A percentile compares a stretch with the other conserved stretches of the same genome.
Conservation (phyloP, 257 asterid species). For the Plectranthus barbatus region DNA sequence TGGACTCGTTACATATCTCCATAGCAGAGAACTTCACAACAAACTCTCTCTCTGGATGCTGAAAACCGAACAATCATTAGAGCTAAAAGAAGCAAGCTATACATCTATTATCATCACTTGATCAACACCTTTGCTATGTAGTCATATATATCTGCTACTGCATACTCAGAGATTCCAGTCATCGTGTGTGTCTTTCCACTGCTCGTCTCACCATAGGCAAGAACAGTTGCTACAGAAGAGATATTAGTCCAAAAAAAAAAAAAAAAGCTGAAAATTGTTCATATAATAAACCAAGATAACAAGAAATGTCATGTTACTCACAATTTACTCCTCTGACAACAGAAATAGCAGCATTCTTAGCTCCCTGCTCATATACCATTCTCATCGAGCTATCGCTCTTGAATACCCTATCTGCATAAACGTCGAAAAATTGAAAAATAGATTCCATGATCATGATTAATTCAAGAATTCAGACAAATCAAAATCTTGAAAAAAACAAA, state of each 20-base stretch:
- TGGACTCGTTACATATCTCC: constrained; percentile 75
- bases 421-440: neutral
- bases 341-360: constrained; percentile 67
- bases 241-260: neutral
- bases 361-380: constrained; percentile 80
- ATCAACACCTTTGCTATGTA: constrained; percentile 63
- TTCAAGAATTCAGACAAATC: neutral
- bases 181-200: constrained; percentile 94
- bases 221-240: constrained; percentile 56
- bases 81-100: neutral
- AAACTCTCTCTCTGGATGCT: constrained; percentile 79
- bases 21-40: constrained; percentile 73
- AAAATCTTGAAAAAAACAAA: neutral
- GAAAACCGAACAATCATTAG: constrained; percentile 16
- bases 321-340: constrained; percentile 78
- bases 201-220: constrained; percentile 86
- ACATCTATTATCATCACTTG: no score
- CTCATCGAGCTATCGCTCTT: constrained; percentile 58
- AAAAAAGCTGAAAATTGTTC: neutral
- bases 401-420: constrained; percentile 65
- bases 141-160: constrained; percentile 67
- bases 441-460: no score
- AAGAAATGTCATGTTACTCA: constrained; percentile 19
- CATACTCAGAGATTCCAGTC: constrained; percentile 75
- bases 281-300: neutral